Evolutionary conservation across 1,284 basidiomycete species (phyloP).

Genomic region (Blastosporella zonata): DNA sequence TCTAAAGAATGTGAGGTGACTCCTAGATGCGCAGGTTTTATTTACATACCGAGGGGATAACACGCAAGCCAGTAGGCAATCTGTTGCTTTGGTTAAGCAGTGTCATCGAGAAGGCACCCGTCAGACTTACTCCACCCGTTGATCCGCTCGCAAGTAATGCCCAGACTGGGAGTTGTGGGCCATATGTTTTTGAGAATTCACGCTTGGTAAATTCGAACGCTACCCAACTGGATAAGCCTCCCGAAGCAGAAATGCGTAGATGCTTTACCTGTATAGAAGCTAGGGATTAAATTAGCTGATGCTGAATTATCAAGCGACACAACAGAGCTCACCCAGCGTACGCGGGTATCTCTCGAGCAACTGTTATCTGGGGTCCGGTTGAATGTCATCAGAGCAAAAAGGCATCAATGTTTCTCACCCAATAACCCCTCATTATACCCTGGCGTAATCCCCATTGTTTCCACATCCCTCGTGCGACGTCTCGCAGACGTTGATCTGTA

Average conservation of each 20-base stretch:
- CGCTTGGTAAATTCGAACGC: constrained; percentile 91
- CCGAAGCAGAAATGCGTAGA: background rate
- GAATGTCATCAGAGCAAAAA: background rate
- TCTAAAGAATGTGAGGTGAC: constrained; percentile 43
- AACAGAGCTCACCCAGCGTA: constrained; percentile 78
- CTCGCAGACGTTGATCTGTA: constrained; percentile 73
- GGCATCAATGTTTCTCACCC: constrained; percentile 52
- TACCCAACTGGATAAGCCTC: constrained; percentile 22
- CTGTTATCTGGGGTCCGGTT: constrained; percentile 64
- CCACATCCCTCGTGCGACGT: constrained; percentile 82
- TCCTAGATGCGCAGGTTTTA: background rate
- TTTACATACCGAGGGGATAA: constrained; percentile 72
- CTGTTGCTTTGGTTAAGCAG: constrained; percentile 33
- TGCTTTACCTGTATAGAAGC: constrained; percentile 68
- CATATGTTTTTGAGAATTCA: constrained; percentile 61
- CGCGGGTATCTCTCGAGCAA: constrained; percentile 90
- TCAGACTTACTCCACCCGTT: constrained; percentile 75
- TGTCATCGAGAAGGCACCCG: background rate
- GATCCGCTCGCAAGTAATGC: constrained; percentile 84
- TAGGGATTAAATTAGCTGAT: constrained; percentile 25
- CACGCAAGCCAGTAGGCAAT: constrained; percentile 93
- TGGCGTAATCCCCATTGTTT: constrained; percentile 76
- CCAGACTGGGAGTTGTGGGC: constrained; percentile 81
- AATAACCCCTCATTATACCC: constrained; percentile 96
- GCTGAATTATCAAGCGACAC: background rate